Evolutionary conservation across 139 green algal genomes (phyloP).

Genomic region (Coelastrella sp.): DNA sequence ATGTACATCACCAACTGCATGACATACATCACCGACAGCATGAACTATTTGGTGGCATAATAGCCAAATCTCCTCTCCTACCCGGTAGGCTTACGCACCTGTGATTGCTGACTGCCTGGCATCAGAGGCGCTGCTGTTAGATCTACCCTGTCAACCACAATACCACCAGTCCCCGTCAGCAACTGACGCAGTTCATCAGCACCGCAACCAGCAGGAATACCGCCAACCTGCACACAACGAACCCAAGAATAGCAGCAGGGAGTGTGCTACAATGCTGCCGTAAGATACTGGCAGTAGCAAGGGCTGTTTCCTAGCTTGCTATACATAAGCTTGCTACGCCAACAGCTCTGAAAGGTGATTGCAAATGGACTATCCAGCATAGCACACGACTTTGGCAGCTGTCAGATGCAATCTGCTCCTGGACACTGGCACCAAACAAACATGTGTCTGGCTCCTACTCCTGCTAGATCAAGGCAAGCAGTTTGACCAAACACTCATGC

Average conservation of each 20-base stretch:
- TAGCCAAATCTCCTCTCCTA: not conserved
- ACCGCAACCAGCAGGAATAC: not conserved
- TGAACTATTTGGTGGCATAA: too few relatives aligned
- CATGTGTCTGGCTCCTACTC: too few relatives aligned
- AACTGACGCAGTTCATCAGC: not conserved
- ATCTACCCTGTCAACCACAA: conserved; percentile 29
- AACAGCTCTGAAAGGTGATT: too few relatives aligned
- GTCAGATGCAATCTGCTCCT: too few relatives aligned
- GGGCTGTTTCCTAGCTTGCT: too few relatives aligned
- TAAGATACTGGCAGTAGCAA: not conserved
- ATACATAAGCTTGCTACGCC: too few relatives aligned
- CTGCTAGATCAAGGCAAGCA: too few relatives aligned
- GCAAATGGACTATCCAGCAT: too few relatives aligned
- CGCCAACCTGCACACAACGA: conserved; percentile 24
- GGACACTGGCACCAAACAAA: too few relatives aligned
- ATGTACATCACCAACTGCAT: not conserved
- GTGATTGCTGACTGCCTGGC: not conserved
- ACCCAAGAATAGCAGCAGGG: not conserved
- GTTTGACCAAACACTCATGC: too few relatives aligned
- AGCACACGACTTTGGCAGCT: too few relatives aligned
- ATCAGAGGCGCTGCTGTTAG: not conserved
- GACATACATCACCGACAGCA: not conserved
- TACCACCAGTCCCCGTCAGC: not conserved
- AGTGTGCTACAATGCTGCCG: not conserved
- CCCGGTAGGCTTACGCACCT: not conserved